A percentile compares a stretch with the other conserved stretches of the same genome.
phyloP scores from a whole-genome alignment of 1,284 basidiomycete species.

The Fomitopsis betulina region DNA sequence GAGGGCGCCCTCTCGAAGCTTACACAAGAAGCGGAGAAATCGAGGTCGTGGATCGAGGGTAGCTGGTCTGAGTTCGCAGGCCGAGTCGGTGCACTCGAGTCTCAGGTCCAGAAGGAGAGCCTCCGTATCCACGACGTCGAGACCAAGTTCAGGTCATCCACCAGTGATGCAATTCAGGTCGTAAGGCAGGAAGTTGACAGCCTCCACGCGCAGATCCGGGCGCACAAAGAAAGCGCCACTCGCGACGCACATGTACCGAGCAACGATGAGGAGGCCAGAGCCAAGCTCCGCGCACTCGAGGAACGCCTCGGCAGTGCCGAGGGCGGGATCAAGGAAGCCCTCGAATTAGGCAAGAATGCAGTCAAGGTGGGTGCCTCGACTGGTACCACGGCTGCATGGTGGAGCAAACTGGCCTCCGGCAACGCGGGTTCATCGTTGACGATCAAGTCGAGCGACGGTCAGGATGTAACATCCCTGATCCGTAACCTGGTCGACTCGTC shows the following conservation, averaged over 20 bases:
- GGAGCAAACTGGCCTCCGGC: conserved; percentile 48
- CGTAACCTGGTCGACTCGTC: conserved; percentile 69
- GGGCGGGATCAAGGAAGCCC: conserved; percentile 64
- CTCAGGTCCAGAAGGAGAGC: conserved; percentile 51
- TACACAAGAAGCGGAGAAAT: conserved; percentile 47
- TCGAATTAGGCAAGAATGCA: conserved; percentile 57
- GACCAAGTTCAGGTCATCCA: conserved; percentile 38
- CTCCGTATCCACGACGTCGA: conserved; percentile 51
- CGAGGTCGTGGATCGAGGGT: conserved; percentile 44
- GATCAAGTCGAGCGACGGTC: conserved; percentile 73
- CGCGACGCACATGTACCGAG: conserved; percentile 14
- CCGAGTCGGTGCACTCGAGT: conserved; percentile 52
- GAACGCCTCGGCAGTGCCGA: conserved; percentile 62
- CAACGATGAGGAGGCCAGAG: conserved; percentile 53
- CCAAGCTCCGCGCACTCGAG: conserved; percentile 51
- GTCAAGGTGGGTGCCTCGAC: conserved; percentile 31
- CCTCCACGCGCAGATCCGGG: conserved; percentile 44
- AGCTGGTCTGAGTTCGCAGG: conserved; percentile 46
- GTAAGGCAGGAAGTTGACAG: conserved; percentile 54
- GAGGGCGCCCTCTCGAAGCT: conserved; percentile 59
- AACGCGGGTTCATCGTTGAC: conserved; percentile 42
- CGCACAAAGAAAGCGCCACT: conserved; percentile 28
- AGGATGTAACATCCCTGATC: conserved; percentile 72
- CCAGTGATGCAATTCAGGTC: conserved; percentile 42
- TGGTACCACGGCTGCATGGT: conserved; percentile 46